phyloP scores from a whole-genome alignment of 2,329 filamentous ascomycete species.

The Exserohilum turcica region DNA sequence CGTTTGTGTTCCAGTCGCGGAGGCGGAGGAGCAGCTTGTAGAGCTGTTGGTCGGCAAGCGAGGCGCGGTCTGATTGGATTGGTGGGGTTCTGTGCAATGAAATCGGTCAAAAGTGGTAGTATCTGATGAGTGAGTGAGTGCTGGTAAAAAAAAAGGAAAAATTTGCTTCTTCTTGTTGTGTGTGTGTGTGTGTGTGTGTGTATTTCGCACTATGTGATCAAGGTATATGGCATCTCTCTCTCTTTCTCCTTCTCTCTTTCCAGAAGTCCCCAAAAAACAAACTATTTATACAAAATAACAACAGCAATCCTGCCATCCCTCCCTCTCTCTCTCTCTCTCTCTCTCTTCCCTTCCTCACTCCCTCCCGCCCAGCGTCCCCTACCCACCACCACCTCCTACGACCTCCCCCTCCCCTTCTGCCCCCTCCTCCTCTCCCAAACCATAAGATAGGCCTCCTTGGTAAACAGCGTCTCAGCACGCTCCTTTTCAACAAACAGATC shows the following conservation, averaged over 20 bases:
- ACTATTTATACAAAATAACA: not conserved
- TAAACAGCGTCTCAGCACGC: conserved; percentile 85
- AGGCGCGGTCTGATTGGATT: too few relatives aligned
- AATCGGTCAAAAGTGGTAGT: too few relatives aligned
- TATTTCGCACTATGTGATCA: too few relatives aligned
- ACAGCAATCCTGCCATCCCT: too few relatives aligned
- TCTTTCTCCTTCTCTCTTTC: not conserved
- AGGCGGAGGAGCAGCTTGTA: conserved; percentile 80
- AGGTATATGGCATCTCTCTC: too few relatives aligned
- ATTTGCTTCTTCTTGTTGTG: too few relatives aligned
- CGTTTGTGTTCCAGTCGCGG: conserved; percentile 97
- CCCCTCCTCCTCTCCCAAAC: conserved; percentile 84
- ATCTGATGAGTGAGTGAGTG: not conserved
- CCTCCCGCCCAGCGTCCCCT: conserved; percentile 59
- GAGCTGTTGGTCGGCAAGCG: conserved; percentile 81
- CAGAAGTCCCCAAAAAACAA: not conserved
- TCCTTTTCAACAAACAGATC: conserved; percentile 92
- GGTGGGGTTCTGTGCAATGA: too few relatives aligned
- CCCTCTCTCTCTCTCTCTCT: not conserved
- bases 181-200: too few relatives aligned
- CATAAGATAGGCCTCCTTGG: conserved; percentile 93
- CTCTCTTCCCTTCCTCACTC: conserved; percentile 68
- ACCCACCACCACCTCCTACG: too few relatives aligned
- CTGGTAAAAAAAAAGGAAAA: too few relatives aligned
- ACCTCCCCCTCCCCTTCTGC: conserved; percentile 4